Percentiles rank a stretch among this genome's conserved stretches.
Evolutionary conservation across 2,329 filamentous ascomycete genomes (phyloP).

Genomic region (Bipolaris zeicola): DNA sequence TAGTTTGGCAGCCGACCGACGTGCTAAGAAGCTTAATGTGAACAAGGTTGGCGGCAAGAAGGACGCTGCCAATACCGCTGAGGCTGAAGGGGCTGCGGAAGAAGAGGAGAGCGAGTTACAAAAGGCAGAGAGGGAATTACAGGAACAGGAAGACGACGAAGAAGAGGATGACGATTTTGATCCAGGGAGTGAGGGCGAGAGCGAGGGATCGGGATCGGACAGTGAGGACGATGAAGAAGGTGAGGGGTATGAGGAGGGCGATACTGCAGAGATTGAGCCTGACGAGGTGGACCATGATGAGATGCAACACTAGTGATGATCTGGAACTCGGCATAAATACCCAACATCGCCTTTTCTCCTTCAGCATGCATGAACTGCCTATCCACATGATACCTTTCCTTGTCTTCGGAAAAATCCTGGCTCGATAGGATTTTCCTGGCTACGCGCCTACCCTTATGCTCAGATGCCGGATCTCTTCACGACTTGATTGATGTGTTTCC

Average conservation of each 20-base stretch:
- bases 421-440: not conserved
- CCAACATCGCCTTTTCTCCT: not conserved
- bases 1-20: slow-evolving; percentile 64
- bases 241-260: slow-evolving; percentile 41
- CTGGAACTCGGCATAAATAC: not conserved
- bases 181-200: slow-evolving; percentile 50
- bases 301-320: slow-evolving; percentile 29
- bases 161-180: slow-evolving; percentile 52
- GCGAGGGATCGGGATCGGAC: slow-evolving; percentile 46
- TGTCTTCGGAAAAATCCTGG: not conserved
- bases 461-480: not conserved
- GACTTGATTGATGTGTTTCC: not conserved
- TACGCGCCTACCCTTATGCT: not conserved
- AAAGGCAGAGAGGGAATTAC: slow-evolving; percentile 46
- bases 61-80: slow-evolving; percentile 20
- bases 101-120: slow-evolving; percentile 49
- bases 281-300: slow-evolving; percentile 32
- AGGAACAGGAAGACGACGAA: slow-evolving; percentile 49
- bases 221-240: slow-evolving; percentile 43
- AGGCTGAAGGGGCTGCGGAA: slow-evolving; percentile 20
- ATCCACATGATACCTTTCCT: no score
- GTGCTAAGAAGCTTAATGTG: slow-evolving; percentile 65
- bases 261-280: slow-evolving; percentile 24
- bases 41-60: slow-evolving; percentile 45
- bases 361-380: not conserved